Base-by-base conservation (phyloP, 805 yeast genomes). In the Metschnikowia drakensbergensis region DNA sequence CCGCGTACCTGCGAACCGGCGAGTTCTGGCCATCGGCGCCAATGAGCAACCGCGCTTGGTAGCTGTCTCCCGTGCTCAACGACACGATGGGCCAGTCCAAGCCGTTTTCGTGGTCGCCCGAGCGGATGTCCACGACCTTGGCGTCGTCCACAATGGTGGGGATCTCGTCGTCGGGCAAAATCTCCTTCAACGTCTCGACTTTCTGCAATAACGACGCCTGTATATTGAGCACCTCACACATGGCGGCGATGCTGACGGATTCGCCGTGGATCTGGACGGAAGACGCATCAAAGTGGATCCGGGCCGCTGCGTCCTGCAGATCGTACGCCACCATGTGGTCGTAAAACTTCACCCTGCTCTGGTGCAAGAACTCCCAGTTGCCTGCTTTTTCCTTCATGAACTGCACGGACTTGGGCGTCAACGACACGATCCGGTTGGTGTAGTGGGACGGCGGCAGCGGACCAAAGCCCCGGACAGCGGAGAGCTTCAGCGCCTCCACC, bases 21-120 rank as follows among this genome's bases (percentile, higher is more conserved):
- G 97, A 90, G 64, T 90, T 88, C 64, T 83, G 89, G 0, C 99
- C 99, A 64, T 94, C 99, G 35, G 97, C 96, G 6, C 99, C 99
- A 11, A 94, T 81, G 22, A 91, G 71, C n/a, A 91, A 72, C 47
- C 96, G 75, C 0, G 96, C 78, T 58, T 80, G 79, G 44, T 84
- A 72, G 9, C 61, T 54, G 10, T 79, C 77, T 1, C 96, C 97
- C 53, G 78, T 79, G 10, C 80, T 78, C 10, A 91, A 70, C 26
- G 77, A 71, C 10, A 92, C 83, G 6, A 81, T 61, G 1, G 97
- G 97, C 96, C 97, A 88, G 42, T 81, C 79, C 37, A 67, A 46
- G 27, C 68, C 67, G 54, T 54, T 32, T 54, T 45, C 10, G 64
- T 36, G 31, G 51, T 58, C 47, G 5, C 65, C 53, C 57, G 49